A percentile compares a stretch with the other conserved stretches of the same genome.
These are phyloP conservation scores for Hypholoma fasciculare DNA, from an alignment of 768 basidiomycete genomes.

Conservation along the genomic window DNA sequence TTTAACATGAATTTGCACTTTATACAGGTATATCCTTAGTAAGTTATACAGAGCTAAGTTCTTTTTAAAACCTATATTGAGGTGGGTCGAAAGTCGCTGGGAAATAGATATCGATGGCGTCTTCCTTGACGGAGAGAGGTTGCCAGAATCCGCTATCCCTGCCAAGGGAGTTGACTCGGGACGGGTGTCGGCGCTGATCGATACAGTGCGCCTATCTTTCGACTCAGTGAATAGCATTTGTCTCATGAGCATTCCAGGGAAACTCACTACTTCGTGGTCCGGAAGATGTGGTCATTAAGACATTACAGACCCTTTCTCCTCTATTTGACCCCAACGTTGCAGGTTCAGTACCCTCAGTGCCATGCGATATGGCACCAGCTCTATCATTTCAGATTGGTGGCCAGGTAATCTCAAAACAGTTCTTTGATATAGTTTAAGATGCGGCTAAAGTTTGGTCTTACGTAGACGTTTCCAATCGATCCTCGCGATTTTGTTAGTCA, in stretches of 20 bases:
- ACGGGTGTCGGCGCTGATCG: constrained; percentile 58
- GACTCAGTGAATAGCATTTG: too few relatives aligned
- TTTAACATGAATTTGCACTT: neutral
- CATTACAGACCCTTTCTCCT: constrained; percentile 38
- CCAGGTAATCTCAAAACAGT: constrained; percentile 24
- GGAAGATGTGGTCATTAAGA: constrained; percentile 56
- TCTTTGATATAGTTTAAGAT: neutral
- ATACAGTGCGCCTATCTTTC: constrained; percentile 46
- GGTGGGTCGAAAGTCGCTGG: constrained; percentile 43
- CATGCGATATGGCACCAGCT: constrained; percentile 55
- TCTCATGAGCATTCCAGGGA: constrained; percentile 39
- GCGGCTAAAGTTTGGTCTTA: neutral
- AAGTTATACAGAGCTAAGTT: constrained; percentile 6
- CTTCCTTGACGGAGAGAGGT: constrained; percentile 56
- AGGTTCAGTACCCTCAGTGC: constrained; percentile 31
- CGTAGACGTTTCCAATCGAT: constrained; percentile 61
- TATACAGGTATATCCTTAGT: constrained; percentile 38
- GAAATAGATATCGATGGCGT: constrained; percentile 69
- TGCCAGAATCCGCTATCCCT: constrained; percentile 54
- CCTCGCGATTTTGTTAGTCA: constrained; percentile 66
- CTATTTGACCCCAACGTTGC: constrained; percentile 27
- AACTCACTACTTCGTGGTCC: constrained; percentile 75
- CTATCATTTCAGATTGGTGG: constrained; percentile 68
- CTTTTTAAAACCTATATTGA: neutral
- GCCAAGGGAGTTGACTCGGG: constrained; percentile 30